These are phyloP conservation scores for Centrapalus pauciflorus DNA, from an alignment of 129 eudicot genomes.

Conservation along the genomic window DNA sequence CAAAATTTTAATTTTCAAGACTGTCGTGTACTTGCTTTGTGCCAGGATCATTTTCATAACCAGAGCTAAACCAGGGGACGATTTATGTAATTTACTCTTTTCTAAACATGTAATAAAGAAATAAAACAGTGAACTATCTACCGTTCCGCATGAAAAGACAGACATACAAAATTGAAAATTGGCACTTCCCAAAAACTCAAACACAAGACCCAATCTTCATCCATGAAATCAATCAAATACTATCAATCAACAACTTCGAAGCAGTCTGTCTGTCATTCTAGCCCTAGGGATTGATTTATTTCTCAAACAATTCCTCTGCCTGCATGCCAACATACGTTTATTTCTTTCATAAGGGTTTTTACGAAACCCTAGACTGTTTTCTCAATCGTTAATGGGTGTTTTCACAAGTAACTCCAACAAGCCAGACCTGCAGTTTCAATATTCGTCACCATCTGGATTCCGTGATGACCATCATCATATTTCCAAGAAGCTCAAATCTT, in stretches of 20 bases:
- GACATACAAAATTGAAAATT: too few species aligned
- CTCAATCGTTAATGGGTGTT: constrained; percentile 41
- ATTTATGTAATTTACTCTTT: too few species aligned
- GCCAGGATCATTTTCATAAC: too few species aligned
- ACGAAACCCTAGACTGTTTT: constrained; percentile 20
- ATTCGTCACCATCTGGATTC: constrained; percentile 4
- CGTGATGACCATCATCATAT: constrained; percentile 9
- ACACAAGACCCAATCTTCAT: too few species aligned
- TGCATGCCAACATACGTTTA: constrained; percentile 18
- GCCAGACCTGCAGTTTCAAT: constrained; percentile 23
- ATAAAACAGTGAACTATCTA: too few species aligned
- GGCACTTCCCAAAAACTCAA: too few species aligned
- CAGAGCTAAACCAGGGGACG: too few species aligned
- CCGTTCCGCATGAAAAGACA: too few species aligned
- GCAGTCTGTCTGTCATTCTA: not conserved
- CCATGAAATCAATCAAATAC: not conserved
- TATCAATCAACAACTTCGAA: not conserved
- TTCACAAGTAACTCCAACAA: constrained; percentile 32
- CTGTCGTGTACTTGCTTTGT: too few species aligned
- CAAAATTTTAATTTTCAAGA: too few species aligned
- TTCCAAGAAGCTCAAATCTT: constrained; percentile 41
- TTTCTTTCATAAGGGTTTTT: not conserved
- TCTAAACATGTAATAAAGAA: too few species aligned
- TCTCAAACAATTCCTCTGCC: not conserved
- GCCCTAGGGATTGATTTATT: constrained; percentile 3